phyloP scores from a whole-genome alignment of 75 land plant species.

The Cunninghamia lanceolata region DNA sequence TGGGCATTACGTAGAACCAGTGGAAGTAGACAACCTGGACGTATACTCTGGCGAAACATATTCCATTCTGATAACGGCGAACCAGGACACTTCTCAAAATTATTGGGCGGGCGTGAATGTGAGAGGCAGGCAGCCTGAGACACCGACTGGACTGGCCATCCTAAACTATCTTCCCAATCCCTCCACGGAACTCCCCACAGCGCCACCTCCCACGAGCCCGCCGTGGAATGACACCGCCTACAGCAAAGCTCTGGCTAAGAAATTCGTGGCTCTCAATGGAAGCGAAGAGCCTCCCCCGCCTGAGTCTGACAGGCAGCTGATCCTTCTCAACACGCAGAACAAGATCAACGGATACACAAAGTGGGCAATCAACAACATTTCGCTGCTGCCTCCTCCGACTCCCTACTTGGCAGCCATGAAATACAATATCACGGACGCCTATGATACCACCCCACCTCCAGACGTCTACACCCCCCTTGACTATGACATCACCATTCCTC shows the following conservation, averaged over 20 bases:
- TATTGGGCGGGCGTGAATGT: too few species aligned
- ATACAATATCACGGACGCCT: conserved; percentile 19
- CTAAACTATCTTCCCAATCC: conserved; percentile 20
- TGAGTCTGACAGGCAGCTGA: conserved; percentile 30
- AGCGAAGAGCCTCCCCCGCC: conserved; percentile 32
- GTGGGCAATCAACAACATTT: conserved; percentile 74
- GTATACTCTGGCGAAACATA: too few species aligned
- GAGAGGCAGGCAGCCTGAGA: not conserved
- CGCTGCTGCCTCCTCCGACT: conserved; percentile 49
- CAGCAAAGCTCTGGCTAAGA: conserved; percentile 16
- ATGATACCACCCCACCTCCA: not conserved
- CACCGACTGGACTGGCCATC: conserved; percentile 28
- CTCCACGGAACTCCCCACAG: conserved; percentile 29
- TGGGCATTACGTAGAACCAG: too few species aligned
- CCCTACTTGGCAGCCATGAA: conserved; percentile 60
- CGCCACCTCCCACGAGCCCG: conserved; percentile 46
- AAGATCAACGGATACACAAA: conserved; percentile 27
- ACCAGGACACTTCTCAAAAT: too few species aligned
- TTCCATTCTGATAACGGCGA: too few species aligned
- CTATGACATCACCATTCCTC: conserved; percentile 5
- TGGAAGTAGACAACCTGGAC: too few species aligned
- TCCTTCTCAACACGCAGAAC: conserved; percentile 67
- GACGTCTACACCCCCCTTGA: conserved; percentile 1
- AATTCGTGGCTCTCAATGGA: conserved; percentile 24
- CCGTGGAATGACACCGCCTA: conserved; percentile 46